These are phyloP conservation scores for Pseudozyma flocculosa DNA, from an alignment of 1,284 basidiomycete species.

Conservation along the genomic window DNA sequence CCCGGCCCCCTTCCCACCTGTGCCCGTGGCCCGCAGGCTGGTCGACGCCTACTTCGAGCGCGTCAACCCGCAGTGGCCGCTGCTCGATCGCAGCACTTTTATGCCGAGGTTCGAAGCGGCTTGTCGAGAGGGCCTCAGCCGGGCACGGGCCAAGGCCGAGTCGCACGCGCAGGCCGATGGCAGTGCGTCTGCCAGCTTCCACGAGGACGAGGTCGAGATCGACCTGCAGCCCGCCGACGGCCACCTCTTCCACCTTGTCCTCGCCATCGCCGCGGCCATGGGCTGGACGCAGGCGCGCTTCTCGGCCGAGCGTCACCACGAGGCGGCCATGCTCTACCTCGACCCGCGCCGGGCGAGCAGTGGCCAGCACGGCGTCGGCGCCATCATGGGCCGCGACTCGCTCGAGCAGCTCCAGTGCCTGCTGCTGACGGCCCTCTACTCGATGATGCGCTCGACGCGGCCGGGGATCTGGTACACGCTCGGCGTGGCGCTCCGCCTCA, in stretches of 20 bases:
- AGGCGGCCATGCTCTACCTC: slow-evolving; percentile 36
- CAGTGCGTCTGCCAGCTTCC: neutral
- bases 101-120: slow-evolving; percentile 30
- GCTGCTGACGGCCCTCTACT: slow-evolving; percentile 33
- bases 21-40: slow-evolving; percentile 29
- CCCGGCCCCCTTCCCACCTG: slow-evolving; percentile 31
- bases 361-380: slow-evolving; percentile 28
- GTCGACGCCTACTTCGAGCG: slow-evolving; percentile 37
- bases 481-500: slow-evolving; percentile 29
- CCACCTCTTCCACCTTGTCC: slow-evolving; percentile 38
- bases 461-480: slow-evolving; percentile 38
- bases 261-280: slow-evolving; percentile 37
- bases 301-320: slow-evolving; percentile 37
- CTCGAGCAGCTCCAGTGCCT: slow-evolving; percentile 38
- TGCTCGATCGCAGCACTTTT: slow-evolving; percentile 25
- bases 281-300: slow-evolving; percentile 29
- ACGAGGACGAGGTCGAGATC: slow-evolving; percentile 26
- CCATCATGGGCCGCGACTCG: slow-evolving; percentile 33
- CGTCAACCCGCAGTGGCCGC: slow-evolving; percentile 35
- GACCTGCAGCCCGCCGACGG: slow-evolving; percentile 35
- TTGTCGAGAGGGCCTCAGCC: slow-evolving; percentile 15
- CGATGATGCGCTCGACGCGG: slow-evolving; percentile 37
- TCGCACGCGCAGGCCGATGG: neutral
- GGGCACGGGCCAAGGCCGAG: slow-evolving; percentile 14
- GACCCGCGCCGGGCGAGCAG: slow-evolving; percentile 14